Evolutionary conservation across 2,329 filamentous ascomycete genomes (phyloP).

Genomic region (Dactylellina cionopaga): DNA sequence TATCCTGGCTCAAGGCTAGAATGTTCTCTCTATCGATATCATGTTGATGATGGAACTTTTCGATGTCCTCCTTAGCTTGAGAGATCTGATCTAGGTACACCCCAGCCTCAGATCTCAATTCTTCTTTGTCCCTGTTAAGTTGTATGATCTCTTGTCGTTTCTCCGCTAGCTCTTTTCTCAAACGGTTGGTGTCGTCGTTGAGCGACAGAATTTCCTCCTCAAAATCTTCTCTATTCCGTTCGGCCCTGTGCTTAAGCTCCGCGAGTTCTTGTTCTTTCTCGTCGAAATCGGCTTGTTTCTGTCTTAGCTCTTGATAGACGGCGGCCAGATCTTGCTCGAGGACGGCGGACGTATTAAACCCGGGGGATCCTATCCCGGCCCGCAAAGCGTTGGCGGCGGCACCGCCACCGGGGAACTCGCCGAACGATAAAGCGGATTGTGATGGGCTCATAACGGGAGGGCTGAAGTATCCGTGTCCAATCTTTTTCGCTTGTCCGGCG

Average conservation of each 20-base stretch:
- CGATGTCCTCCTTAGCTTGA: constrained; percentile 37
- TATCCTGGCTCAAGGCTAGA: constrained; percentile 31
- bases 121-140: constrained; percentile 47
- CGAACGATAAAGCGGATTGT: constrained; percentile 39
- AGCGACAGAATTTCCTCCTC: constrained; percentile 44
- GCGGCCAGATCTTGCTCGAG: constrained; percentile 42
- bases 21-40: constrained; percentile 37
- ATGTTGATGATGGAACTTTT: constrained; percentile 40
- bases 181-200: constrained; percentile 23
- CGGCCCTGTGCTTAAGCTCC: constrained; percentile 29
- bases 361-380: constrained; percentile 33
- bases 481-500: constrained; percentile 13
- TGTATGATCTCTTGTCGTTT: constrained; percentile 32
- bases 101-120: constrained; percentile 43
- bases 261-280: constrained; percentile 50
- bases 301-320: constrained; percentile 33
- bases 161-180: constrained; percentile 9
- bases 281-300: constrained; percentile 36
- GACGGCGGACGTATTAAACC: constrained; percentile 42
- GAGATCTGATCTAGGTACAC: constrained; percentile 48
- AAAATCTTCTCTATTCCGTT: constrained; percentile 41
- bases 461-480: constrained; percentile 48
- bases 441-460: constrained; percentile 39
- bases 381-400: constrained; percentile 7
- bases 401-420: constrained; percentile 17